Conservation (phyloP, 257 asterid genomes). For the Ocimum tenuiflorum region DNA sequence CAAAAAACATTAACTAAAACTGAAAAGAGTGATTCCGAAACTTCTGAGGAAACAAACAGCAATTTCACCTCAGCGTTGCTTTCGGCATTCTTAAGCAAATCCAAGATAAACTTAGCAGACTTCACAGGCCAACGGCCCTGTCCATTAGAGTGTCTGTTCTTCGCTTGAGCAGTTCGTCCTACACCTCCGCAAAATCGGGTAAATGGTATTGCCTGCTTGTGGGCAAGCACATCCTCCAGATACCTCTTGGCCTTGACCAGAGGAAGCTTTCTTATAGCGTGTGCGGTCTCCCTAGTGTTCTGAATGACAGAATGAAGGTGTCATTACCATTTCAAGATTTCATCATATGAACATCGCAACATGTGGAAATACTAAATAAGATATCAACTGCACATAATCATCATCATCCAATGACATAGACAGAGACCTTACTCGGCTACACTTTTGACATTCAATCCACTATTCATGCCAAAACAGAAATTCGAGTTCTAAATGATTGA, state of each 20-base stretch:
- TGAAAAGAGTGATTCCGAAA: background rate
- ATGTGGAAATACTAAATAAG: background rate
- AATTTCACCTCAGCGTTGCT: constrained; percentile 60
- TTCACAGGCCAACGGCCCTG: constrained; percentile 81
- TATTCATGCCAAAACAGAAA: background rate
- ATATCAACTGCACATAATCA: background rate
- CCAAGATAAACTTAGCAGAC: constrained; percentile 59
- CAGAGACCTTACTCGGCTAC: background rate
- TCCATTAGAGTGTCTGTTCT: constrained; percentile 64
- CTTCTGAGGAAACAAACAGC: background rate
- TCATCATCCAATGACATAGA: background rate
- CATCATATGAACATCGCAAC: background rate
- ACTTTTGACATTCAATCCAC: background rate
- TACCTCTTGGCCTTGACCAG: constrained; percentile 54
- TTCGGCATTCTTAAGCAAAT: constrained; percentile 66
- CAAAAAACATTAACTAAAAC: background rate
- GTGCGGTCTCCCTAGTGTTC: constrained; percentile 73
- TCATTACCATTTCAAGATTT: background rate
- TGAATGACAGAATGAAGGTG: background rate
- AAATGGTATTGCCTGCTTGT: constrained; percentile 68
- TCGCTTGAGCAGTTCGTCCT: constrained; percentile 71
- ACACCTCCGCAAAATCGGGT: constrained; percentile 72
- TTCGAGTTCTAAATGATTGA: background rate
- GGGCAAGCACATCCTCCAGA: constrained; percentile 56
- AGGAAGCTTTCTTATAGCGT: constrained; percentile 55